These are phyloP conservation scores for Kodamaea sagamina DNA, from an alignment of 805 yeast species.

Conservation along the genomic window DNA sequence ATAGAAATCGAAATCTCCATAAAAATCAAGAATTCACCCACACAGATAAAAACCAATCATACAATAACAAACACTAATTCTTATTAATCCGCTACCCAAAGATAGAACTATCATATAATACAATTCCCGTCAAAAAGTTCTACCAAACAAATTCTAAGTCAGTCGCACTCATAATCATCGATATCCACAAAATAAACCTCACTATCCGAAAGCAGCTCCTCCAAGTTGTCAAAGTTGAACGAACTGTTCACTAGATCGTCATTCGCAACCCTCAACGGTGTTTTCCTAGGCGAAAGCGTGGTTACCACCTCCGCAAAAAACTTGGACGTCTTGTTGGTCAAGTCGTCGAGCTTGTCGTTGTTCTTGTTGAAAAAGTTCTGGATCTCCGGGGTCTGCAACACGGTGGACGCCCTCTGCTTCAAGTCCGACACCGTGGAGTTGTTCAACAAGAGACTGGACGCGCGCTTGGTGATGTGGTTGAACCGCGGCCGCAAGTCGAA, in stretches of 20 bases:
- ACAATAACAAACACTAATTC: no score
- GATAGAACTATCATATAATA: conserved; percentile 1
- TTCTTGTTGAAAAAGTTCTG: conserved; percentile 9
- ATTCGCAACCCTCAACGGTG: background rate
- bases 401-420: conserved; percentile 10
- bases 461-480: conserved; percentile 21
- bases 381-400: conserved; percentile 11
- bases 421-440: conserved; percentile 14
- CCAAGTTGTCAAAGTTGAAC: conserved; percentile 29
- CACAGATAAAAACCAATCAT: no score
- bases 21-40: no score
- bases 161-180: conserved; percentile 30
- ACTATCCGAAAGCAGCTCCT: conserved; percentile 8
- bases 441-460: conserved; percentile 20
- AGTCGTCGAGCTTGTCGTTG: conserved; percentile 18
- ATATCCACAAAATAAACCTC: conserved; percentile 20
- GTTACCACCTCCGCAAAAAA: conserved; percentile 28
- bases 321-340: conserved; percentile 28
- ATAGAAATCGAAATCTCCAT: no score
- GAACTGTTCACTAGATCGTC: conserved; percentile 27
- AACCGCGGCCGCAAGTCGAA: conserved; percentile 8
- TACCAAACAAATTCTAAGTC: conserved; percentile 1
- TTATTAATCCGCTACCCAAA: no score
- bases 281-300: conserved; percentile 29
- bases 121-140: conserved; percentile 1